Conservation (phyloP, 495 filamentous ascomycete genomes). For the Pseudomonodictys pantanalensis region DNA sequence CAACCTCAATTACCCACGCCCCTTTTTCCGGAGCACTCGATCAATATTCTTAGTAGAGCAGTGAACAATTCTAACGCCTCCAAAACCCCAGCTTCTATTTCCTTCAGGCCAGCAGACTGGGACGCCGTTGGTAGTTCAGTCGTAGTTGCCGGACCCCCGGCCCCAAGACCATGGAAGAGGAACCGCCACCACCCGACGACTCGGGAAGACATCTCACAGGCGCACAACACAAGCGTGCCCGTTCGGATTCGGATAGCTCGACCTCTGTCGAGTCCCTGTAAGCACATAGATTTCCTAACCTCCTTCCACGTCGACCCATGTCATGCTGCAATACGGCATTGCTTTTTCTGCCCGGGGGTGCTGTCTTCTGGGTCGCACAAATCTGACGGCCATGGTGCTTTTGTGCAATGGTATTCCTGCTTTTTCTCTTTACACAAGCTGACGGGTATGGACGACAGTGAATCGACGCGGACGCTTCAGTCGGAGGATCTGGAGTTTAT, state of each 20-base stretch:
- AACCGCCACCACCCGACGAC: constrained; percentile 33
- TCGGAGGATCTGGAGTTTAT: constrained; percentile 36
- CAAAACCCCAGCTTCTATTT: neutral
- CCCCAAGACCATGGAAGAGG: constrained; percentile 35
- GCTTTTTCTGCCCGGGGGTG: neutral
- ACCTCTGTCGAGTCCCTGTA: constrained; percentile 30
- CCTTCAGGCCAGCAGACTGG: neutral
- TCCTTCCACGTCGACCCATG: neutral
- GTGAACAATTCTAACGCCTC: neutral
- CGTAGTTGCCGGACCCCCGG: constrained; percentile 17
- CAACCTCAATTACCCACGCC: constrained; percentile 15
- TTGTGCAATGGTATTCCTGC: too few species aligned
- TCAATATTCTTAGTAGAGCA: neutral
- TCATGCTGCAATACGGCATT: neutral
- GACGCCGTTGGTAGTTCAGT: constrained; percentile 3
- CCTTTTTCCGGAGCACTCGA: constrained; percentile 8
- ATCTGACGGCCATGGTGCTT: neutral
- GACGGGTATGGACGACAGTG: constrained; percentile 7
- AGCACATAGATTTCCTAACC: too few species aligned
- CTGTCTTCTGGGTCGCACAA: neutral
- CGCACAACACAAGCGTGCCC: constrained; percentile 22
- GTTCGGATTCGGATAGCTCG: constrained; percentile 24
- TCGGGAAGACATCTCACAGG: constrained; percentile 30
- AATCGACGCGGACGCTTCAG: constrained; percentile 24
- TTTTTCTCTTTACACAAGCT: neutral